These are phyloP conservation scores for Sanghuangporus weigelae DNA, from an alignment of 1,284 basidiomycete species.

Conservation along the genomic window DNA sequence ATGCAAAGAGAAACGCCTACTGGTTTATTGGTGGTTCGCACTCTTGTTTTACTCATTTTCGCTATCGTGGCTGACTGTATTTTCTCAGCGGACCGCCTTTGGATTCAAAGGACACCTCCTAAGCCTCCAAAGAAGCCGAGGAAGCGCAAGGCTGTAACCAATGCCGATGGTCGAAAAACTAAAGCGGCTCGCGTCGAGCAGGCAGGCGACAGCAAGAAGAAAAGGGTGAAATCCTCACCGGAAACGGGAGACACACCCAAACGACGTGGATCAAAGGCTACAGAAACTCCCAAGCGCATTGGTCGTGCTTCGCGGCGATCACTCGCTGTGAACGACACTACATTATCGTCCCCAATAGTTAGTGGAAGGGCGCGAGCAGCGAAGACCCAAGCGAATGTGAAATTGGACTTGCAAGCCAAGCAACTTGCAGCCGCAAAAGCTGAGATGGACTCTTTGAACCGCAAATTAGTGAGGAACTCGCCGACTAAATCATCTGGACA, in stretches of 20 bases:
- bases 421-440: constrained; percentile 42
- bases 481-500: constrained; percentile 20
- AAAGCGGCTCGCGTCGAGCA: constrained; percentile 1
- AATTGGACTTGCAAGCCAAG: constrained; percentile 61
- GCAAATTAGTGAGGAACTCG: constrained; percentile 4
- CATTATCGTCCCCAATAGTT: constrained; percentile 22
- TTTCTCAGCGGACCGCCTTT: constrained; percentile 66
- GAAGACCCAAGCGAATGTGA: constrained; percentile 64
- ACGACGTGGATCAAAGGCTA: not conserved
- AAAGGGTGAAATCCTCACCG: not conserved
- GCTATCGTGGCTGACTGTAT: constrained; percentile 4
- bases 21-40: constrained; percentile 80
- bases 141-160: constrained; percentile 48
- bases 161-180: constrained; percentile 4
- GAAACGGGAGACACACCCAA: not conserved
- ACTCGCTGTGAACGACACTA: not conserved
- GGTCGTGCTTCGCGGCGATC: not conserved
- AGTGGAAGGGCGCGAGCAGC: constrained; percentile 50
- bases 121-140: constrained; percentile 38
- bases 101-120: constrained; percentile 74
- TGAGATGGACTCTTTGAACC: constrained; percentile 6
- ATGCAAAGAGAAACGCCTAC: constrained; percentile 77
- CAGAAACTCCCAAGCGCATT: not conserved
- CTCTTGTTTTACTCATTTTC: not conserved
- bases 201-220: not conserved